A percentile compares a stretch with the other conserved stretches of the same genome.
Conservation (phyloP, 805 yeast genomes). For the Wickerhamiella nectarea region DNA sequence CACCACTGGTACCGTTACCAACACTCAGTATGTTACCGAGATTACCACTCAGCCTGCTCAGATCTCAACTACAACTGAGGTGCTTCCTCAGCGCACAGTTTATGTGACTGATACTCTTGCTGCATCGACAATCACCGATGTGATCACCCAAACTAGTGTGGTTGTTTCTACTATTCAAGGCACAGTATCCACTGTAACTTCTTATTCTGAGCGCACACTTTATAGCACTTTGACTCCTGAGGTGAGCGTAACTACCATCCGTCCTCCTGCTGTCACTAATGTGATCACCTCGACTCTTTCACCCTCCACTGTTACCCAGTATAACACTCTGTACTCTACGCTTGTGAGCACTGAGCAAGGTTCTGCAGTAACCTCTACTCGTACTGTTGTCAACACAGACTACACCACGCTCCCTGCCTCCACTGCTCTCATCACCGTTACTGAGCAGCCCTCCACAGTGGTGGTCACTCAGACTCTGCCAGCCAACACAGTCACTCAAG, state of each 20-base stretch:
- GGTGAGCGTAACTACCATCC: background rate
- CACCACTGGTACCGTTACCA: background rate
- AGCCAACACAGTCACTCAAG: background rate
- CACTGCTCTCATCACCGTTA: background rate
- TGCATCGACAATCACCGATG: conserved; percentile 2
- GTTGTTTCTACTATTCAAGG: background rate
- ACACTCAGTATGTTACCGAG: background rate
- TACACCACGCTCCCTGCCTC: background rate
- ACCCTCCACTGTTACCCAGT: background rate
- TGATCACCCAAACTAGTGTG: background rate
- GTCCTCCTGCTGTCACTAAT: background rate
- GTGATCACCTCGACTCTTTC: background rate
- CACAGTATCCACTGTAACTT: background rate
- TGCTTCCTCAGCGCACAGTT: background rate
- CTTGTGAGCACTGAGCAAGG: background rate
- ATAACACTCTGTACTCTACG: background rate
- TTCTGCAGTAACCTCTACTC: background rate
- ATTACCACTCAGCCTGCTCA: background rate
- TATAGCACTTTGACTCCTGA: background rate
- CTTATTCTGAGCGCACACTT: background rate
- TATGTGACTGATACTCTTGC: background rate
- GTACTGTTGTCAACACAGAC: background rate
- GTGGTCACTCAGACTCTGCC: background rate
- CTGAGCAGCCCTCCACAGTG: conserved; percentile 1
- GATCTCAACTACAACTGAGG: background rate